Evolutionary conservation across 2,329 filamentous ascomycete genomes (phyloP), one percentile per base, ranked within the genome.

Genomic region (Blumeria graminis): DNA sequence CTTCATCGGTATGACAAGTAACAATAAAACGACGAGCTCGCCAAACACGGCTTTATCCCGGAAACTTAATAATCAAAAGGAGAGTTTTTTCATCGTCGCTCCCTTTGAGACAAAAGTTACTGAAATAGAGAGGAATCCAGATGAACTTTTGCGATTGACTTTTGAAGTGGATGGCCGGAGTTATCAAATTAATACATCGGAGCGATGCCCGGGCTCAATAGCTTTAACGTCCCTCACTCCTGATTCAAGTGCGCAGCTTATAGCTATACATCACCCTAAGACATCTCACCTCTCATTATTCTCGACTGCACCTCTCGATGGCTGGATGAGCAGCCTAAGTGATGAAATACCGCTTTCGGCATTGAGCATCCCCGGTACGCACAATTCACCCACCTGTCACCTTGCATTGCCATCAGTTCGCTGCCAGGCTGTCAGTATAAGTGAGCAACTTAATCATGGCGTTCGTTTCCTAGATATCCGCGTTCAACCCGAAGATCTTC

Each of bases 391-490:
- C 6, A 93, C 89, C 9, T 83, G 78, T 70, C 76, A 93, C 72
- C 76, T 78, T 53, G 89, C 92, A 11, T 76, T 95, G 5, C 92
- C 92, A 1, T 94, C 87, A 1, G 92, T 96, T 39, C 84, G 92
- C 41, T 96, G 92, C 69, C 92, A 98, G 70, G 82, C 85, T 36
- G 86, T 89, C 16, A 74, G 78, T 59, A 75, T 93, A 5, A 73
- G 74, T 53, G 78, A 82, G 56, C 92, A 98, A 69, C 78, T 98
- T 33, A 74, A 81, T 57, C 90, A 94, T 66, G 92, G 92, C 33
- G 84, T 96, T 50, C 86, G 92, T 55, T 96, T 95, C 73, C 81
- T 98, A 62, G 92, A 98, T 67, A 78, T 98, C 60, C 81, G 92
- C 55, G 84, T 95, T 0, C 81, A 84, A 63, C 79, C 80, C 1